Conservation (phyloP, 148 eudicot genomes). For the Heliamphora exappendiculata region DNA sequence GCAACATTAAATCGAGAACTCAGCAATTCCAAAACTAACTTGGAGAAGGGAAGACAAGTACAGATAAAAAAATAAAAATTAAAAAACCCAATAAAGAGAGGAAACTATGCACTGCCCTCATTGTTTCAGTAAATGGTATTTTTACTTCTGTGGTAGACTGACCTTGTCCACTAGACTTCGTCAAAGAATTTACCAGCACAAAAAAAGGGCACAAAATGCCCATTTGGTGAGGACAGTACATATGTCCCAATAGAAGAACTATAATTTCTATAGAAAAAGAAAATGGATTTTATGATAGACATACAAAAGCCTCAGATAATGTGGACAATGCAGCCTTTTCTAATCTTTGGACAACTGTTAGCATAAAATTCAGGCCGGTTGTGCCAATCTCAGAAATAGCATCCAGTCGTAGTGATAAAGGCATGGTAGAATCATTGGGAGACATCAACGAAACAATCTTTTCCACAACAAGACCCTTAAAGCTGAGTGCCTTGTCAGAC, state of each 20-base stretch:
- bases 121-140: not conserved
- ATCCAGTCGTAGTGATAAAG: conserved; percentile 53
- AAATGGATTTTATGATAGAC: conserved; percentile 18
- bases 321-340: conserved; percentile 38
- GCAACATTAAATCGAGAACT: not conserved
- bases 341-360: conserved; percentile 40
- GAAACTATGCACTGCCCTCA: not conserved
- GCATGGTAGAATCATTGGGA: conserved; percentile 41
- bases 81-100: not conserved
- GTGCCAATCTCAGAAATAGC: conserved; percentile 57
- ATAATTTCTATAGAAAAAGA: conserved; percentile 7
- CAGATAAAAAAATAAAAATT: not conserved
- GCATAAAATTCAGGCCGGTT: conserved; percentile 40
- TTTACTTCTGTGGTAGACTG: not conserved
- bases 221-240: not conserved
- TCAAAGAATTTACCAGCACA: not conserved
- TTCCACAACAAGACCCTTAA: conserved; percentile 56
- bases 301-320: conserved; percentile 51
- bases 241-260: not conserved
- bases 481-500: conserved; percentile 49
- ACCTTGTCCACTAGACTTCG: not conserved
- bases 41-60: not conserved
- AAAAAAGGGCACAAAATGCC: not conserved
- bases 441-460: conserved; percentile 46
- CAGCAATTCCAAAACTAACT: not conserved